A percentile compares a stretch with the other conserved stretches of the same genome.
Conservation (phyloP, 176 grass and related monocot species). For the Aegilops bicornis region DNA sequence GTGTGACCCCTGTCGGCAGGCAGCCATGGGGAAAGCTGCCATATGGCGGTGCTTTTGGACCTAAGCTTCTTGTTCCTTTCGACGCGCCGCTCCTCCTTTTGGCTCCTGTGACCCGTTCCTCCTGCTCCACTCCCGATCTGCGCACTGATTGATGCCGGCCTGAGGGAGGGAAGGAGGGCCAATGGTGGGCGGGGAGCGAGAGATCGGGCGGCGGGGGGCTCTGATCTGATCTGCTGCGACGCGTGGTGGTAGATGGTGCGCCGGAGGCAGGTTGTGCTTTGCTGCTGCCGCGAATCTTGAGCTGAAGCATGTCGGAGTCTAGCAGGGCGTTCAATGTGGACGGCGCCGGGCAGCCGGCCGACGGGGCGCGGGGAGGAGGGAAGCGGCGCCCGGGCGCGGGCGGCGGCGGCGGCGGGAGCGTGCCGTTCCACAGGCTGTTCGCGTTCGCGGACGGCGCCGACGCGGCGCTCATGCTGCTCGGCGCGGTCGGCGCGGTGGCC, state of each 20-base stretch:
- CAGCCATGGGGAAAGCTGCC: not conserved
- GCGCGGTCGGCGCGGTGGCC: slow-evolving; percentile 67
- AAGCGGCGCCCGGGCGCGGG: not conserved
- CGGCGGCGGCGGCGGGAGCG: not conserved
- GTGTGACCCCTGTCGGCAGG: not conserved
- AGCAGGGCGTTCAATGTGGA: slow-evolving; percentile 32
- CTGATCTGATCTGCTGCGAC: not conserved
- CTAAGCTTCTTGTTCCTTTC: not conserved
- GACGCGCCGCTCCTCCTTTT: too few relatives aligned
- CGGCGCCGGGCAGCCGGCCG: not conserved
- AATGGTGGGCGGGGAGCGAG: not conserved
- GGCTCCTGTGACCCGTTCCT: too few relatives aligned
- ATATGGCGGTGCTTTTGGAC: not conserved
- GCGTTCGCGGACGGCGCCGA: slow-evolving; percentile 82
- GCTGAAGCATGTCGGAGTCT: slow-evolving; percentile 32
- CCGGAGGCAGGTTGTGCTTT: not conserved
- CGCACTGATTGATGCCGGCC: not conserved
- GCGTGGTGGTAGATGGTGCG: not conserved
- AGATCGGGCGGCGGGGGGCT: not conserved
- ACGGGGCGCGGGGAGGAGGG: not conserved
- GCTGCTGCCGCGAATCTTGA: not conserved
- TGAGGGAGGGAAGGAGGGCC: not conserved
- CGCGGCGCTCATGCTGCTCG: slow-evolving; percentile 63
- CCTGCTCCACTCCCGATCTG: not conserved
- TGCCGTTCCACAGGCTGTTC: slow-evolving; percentile 92